Evolutionary conservation across 345 rosid species (phyloP).

Genomic region (Physaria fendleri): DNA sequence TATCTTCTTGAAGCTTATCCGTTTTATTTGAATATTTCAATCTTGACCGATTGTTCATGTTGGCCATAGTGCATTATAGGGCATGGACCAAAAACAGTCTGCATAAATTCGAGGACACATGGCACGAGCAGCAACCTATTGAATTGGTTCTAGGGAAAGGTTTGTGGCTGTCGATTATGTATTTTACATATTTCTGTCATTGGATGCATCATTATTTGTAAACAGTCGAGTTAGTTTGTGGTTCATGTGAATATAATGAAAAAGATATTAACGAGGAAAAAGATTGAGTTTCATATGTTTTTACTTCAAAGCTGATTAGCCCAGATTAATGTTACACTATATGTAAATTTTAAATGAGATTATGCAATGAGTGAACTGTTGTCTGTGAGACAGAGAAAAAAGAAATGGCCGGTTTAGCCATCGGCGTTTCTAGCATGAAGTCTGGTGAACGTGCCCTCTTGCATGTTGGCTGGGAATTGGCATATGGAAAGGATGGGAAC

Average conservation of each 20-base stretch:
- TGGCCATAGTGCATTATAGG: constrained; percentile 65
- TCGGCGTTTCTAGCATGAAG: constrained; percentile 84
- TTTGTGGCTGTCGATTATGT: constrained; percentile 13
- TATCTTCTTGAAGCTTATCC: not conserved
- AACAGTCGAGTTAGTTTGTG: not conserved
- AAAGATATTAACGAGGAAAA: not conserved
- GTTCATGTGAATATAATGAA: not conserved
- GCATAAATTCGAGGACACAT: constrained; percentile 90
- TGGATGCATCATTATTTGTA: constrained; percentile 2
- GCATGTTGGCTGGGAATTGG: constrained; percentile 86
- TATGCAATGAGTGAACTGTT: not conserved
- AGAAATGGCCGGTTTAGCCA: constrained; percentile 83
- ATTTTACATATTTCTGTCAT: not conserved
- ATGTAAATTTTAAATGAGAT: not conserved
- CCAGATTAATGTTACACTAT: not conserved
- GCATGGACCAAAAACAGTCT: constrained; percentile 74
- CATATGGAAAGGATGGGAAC: constrained; percentile 90
- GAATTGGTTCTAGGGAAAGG: constrained; percentile 88
- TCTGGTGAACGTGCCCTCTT: constrained; percentile 81
- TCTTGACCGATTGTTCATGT: constrained; percentile 23
- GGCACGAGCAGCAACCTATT: constrained; percentile 81
- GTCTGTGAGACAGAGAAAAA: constrained; percentile 60
- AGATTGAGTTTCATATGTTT: not conserved
- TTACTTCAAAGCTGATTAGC: not conserved
- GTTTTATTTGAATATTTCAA: not conserved